A percentile compares a stretch with the other conserved stretches of the same genome.
These are phyloP conservation scores for Penicillium goetzii DNA, from an alignment of 495 filamentous ascomycete species.

Conservation along the genomic window DNA sequence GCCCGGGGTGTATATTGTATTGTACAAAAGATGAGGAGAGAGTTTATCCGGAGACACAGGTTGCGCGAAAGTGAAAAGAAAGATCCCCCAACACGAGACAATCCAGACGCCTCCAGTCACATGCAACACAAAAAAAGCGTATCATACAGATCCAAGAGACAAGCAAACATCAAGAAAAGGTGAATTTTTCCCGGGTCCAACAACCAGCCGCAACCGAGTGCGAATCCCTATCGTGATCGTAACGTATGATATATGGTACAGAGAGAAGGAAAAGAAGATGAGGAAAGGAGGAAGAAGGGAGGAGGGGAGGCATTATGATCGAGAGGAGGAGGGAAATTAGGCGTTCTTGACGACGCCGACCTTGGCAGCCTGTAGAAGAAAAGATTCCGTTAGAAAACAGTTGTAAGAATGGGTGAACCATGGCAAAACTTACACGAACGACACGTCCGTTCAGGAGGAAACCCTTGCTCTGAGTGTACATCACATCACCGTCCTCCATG, in stretches of 20 bases:
- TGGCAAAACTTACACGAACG: conserved; percentile 62
- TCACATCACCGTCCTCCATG: conserved; percentile 88
- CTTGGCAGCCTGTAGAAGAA: conserved; percentile 69
- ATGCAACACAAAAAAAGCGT: conserved; percentile 40
- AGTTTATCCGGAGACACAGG: conserved; percentile 30
- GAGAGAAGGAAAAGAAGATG: conserved; percentile 29
- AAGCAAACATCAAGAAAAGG: conserved; percentile 32
- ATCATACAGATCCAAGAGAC: conserved; percentile 47
- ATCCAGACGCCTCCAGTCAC: conserved; percentile 43
- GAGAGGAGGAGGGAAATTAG: conserved; percentile 37
- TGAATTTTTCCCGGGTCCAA: conserved; percentile 28
- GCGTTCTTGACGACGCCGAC: conserved; percentile 85
- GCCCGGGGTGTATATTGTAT: conserved; percentile 37
- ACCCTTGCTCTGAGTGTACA: conserved; percentile 93
- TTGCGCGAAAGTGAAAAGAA: conserved; percentile 28
- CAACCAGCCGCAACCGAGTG: conserved; percentile 32
- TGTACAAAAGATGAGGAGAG: conserved; percentile 46
- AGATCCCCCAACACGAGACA: conserved; percentile 35
- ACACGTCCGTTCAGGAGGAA: conserved; percentile 89
- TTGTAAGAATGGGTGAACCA: neutral
- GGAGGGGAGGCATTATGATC: conserved; percentile 10
- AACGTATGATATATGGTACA: conserved; percentile 52
- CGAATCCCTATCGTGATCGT: conserved; percentile 38
- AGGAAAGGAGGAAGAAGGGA: conserved; percentile 14
- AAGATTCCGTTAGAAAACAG: conserved; percentile 19